These are phyloP conservation scores for Ophiostoma tasmaniense DNA, from an alignment of 2,329 filamentous ascomycete species.

Conservation along the genomic window DNA sequence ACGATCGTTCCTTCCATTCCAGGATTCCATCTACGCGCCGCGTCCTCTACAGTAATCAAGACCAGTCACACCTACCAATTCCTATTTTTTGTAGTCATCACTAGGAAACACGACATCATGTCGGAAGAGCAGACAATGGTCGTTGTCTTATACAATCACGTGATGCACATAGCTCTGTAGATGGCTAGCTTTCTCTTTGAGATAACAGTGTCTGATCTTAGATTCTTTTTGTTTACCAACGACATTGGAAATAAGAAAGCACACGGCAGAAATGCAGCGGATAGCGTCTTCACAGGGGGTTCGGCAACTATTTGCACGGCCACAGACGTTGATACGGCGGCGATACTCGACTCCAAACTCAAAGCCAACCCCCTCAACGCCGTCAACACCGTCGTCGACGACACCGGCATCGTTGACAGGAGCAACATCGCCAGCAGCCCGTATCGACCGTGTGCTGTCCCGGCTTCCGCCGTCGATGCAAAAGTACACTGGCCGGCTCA, in stretches of 20 bases:
- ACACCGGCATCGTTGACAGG: not conserved
- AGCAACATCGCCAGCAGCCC: not conserved
- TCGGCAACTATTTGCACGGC: not conserved
- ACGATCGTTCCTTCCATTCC: not conserved
- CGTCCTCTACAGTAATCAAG: not conserved
- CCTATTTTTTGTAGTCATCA: not conserved
- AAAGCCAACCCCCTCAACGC: not conserved
- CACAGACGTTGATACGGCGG: not conserved
- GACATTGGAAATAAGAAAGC: not conserved
- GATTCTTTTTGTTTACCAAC: not conserved
- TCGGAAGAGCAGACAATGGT: not conserved
- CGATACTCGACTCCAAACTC: not conserved
- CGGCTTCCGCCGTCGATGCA: conserved; percentile 59
- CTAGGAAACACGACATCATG: not conserved
- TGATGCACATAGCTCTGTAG: not conserved
- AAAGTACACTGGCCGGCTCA: conserved; percentile 60
- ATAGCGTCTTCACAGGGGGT: not conserved
- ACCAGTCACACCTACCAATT: not conserved
- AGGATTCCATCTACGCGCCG: not conserved
- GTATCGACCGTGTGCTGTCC: conserved; percentile 37
- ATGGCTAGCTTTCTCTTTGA: not conserved
- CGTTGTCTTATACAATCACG: not conserved
- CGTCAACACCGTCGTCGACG: not conserved
- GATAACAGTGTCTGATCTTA: not conserved
- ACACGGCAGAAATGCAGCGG: not conserved